Evolutionary conservation across 2,329 filamentous ascomycete species (phyloP).

Genomic region (Aspergillus sp.): DNA sequence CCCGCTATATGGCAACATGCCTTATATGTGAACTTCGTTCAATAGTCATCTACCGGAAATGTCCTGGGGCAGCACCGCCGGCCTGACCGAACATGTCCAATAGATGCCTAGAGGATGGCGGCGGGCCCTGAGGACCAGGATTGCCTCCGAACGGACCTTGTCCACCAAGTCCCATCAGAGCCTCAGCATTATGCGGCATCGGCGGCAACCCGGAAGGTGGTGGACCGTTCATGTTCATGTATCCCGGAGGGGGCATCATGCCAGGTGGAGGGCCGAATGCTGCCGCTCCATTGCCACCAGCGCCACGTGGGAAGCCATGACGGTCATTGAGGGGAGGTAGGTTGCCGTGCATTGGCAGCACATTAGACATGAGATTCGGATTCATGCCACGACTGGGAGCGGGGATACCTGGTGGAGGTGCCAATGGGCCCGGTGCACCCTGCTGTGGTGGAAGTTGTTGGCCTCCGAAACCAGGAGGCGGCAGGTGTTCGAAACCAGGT

Average conservation of each 20-base stretch:
- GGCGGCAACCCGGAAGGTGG: constrained; percentile 35
- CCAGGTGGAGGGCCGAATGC: constrained; percentile 34
- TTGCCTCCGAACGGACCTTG: constrained; percentile 30
- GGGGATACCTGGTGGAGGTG: constrained; percentile 34
- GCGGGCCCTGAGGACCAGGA: constrained; percentile 31
- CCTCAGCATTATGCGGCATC: constrained; percentile 33
- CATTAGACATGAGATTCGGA: constrained; percentile 30
- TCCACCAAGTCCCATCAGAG: constrained; percentile 30
- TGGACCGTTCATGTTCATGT: constrained; percentile 39
- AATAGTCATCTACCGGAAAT: constrained; percentile 23
- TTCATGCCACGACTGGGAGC: constrained; percentile 31
- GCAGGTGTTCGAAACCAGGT: constrained; percentile 39
- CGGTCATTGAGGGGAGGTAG: constrained; percentile 30
- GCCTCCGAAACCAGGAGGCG: constrained; percentile 34
- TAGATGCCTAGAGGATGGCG: constrained; percentile 33
- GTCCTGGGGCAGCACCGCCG: constrained; percentile 29
- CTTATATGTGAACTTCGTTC: neutral
- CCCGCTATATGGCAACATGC: neutral
- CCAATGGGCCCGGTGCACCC: constrained; percentile 27
- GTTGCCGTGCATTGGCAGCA: constrained; percentile 30
- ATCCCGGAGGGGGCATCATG: constrained; percentile 41
- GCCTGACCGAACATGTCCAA: constrained; percentile 40
- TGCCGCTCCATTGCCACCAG: constrained; percentile 19
- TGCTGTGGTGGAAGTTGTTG: constrained; percentile 30
- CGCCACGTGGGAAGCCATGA: constrained; percentile 31